Conservation (phyloP, 768 basidiomycete genomes). For the Serendipita sp. region DNA sequence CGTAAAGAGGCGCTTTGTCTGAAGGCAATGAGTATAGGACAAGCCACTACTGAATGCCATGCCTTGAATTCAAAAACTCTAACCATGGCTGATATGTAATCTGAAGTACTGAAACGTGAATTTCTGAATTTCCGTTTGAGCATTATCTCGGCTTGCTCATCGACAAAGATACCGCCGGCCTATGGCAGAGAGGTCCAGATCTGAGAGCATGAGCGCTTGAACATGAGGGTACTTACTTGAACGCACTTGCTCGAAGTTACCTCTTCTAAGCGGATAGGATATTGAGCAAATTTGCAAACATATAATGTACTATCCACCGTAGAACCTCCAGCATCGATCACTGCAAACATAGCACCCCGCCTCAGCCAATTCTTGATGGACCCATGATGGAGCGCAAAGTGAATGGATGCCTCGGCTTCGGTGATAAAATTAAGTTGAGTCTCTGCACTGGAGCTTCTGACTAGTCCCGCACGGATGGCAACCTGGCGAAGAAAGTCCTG, state of each 20-base stretch:
- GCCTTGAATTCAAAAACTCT: background rate
- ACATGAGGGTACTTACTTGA: background rate
- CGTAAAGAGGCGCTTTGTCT: conserved; percentile 7
- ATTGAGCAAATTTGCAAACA: background rate
- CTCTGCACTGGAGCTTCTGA: conserved; percentile 10
- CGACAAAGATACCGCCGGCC: background rate
- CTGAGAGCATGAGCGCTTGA: background rate
- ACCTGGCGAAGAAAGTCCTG: conserved; percentile 14
- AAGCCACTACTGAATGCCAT: background rate
- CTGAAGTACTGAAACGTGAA: background rate
- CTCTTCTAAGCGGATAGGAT: background rate
- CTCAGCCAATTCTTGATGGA: background rate
- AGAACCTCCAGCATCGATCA: background rate
- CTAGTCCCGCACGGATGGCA: conserved; percentile 13
- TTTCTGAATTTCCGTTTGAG: background rate
- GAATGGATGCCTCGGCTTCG: conserved; percentile 12
- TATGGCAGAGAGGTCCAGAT: background rate
- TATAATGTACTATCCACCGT: conserved; percentile 3
- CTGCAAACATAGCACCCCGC: background rate
- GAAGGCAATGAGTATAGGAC: background rate
- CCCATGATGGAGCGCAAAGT: conserved; percentile 3
- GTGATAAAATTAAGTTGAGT: conserved; percentile 1
- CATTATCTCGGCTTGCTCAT: conserved; percentile 1
- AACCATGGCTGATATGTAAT: background rate
- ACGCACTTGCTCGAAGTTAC: background rate